phyloP scores from a whole-genome alignment of 1,284 basidiomycete genomes.

The Cystobasidium sp. region DNA sequence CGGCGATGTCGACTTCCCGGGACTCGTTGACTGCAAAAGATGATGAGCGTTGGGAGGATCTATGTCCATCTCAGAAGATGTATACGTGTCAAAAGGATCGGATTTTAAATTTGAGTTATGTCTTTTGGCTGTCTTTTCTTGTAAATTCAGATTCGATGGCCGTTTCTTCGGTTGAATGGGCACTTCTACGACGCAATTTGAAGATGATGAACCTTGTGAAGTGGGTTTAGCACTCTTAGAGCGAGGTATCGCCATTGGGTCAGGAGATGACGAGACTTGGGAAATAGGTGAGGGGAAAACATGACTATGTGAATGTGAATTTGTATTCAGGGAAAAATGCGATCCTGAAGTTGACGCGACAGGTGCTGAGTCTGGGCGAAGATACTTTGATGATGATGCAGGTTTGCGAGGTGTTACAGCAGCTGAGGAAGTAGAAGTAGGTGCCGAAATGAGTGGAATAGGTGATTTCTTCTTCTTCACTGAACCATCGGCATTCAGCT shows the following conservation, averaged over 20 bases:
- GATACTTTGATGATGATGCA: not conserved
- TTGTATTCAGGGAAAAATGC: not conserved
- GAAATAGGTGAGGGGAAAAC: constrained; percentile 9
- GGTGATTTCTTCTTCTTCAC: not conserved
- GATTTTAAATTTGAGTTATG: not conserved
- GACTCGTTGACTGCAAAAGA: not conserved
- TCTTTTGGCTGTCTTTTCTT: not conserved
- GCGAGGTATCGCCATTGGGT: constrained; percentile 25
- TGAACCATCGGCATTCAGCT: not conserved
- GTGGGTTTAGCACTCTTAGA: not conserved
- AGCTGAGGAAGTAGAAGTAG: not conserved
- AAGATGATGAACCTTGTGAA: not conserved
- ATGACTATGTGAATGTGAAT: not conserved
- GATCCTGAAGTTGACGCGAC: constrained; percentile 13
- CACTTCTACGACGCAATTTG: not conserved
- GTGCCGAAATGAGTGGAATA: constrained; percentile 7
- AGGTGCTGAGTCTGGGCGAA: constrained; percentile 6
- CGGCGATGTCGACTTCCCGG: not conserved
- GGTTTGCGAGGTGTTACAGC: constrained; percentile 1
- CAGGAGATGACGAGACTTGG: constrained; percentile 32
- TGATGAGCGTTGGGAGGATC: not conserved
- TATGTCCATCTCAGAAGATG: constrained; percentile 21
- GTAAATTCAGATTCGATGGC: constrained; percentile 4
- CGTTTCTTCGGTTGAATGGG: constrained; percentile 11
- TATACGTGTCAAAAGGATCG: constrained; percentile 7